These are phyloP conservation scores for Hysterium pulicare DNA, from an alignment of 2,329 filamentous ascomycete species.

Conservation along the genomic window DNA sequence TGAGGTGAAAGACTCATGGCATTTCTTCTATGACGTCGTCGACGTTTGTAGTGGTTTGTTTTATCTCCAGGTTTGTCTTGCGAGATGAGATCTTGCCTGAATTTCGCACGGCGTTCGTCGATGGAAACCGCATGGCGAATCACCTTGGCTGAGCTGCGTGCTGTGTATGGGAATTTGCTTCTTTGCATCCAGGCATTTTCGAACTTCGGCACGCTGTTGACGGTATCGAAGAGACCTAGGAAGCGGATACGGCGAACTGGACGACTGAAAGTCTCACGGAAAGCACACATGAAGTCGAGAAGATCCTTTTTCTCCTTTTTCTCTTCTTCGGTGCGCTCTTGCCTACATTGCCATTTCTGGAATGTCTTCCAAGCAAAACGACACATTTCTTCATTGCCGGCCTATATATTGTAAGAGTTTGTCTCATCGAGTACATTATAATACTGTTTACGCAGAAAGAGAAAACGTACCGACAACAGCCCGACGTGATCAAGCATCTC, in stretches of 20 bases:
- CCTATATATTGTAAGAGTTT: conserved; percentile 33
- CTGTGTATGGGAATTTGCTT: conserved; percentile 69
- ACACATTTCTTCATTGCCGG: conserved; percentile 83
- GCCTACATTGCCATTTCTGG: conserved; percentile 66
- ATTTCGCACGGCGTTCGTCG: conserved; percentile 69
- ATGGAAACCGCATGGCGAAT: conserved; percentile 69
- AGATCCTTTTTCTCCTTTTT: conserved; percentile 57
- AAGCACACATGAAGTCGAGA: conserved; percentile 72
- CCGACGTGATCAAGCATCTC: conserved; percentile 85
- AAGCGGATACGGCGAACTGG: conserved; percentile 72
- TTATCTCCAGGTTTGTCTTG: conserved; percentile 34
- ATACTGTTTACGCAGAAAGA: not conserved
- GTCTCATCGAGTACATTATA: not conserved
- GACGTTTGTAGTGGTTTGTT: conserved; percentile 25
- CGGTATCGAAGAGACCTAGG: conserved; percentile 76
- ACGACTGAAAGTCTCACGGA: conserved; percentile 75
- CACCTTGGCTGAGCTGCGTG: conserved; percentile 53
- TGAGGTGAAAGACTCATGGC: conserved; percentile 6
- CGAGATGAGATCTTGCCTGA: conserved; percentile 65
- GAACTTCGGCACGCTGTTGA: conserved; percentile 76
- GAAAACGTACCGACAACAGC: conserved; percentile 55
- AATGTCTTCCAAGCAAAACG: conserved; percentile 82
- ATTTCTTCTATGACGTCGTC: conserved; percentile 18
- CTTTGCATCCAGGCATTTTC: conserved; percentile 75
- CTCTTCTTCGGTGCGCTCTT: conserved; percentile 41